These are phyloP conservation scores for Pachysolen tannophilus DNA, from an alignment of 805 yeast species.

Conservation along the genomic window DNA sequence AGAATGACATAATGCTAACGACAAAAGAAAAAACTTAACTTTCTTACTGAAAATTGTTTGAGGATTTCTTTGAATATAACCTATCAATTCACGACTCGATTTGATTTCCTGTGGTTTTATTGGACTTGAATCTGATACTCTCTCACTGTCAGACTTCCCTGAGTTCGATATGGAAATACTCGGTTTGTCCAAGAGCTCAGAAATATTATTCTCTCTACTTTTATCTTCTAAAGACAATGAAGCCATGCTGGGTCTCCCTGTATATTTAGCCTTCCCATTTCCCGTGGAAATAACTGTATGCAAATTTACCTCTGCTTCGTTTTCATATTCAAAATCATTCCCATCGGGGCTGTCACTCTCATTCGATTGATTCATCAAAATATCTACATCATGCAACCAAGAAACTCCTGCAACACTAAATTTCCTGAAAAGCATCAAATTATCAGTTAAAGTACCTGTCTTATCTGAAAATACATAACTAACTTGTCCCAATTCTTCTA, in stretches of 20 bases:
- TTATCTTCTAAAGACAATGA: conserved; percentile 24
- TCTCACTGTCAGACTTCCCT: too few species aligned
- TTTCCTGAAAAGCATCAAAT: conserved; percentile 86
- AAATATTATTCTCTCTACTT: conserved; percentile 11
- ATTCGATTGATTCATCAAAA: conserved; percentile 24
- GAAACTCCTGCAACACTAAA: conserved; percentile 81
- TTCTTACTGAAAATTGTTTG: conserved; percentile 57
- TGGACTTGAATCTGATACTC: conserved; percentile 28
- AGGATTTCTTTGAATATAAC: conserved; percentile 67
- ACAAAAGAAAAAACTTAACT: conserved; percentile 71
- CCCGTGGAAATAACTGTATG: conserved; percentile 16
- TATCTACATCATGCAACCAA: conserved; percentile 76
- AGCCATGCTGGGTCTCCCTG: conserved; percentile 55
- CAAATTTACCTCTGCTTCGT: conserved; percentile 10
- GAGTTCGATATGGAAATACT: too few species aligned
- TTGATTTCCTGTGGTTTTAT: conserved; percentile 31
- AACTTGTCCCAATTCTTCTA: conserved; percentile 96
- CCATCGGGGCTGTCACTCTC: conserved; percentile 11
- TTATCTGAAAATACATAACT: conserved; percentile 92
- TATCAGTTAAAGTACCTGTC: conserved; percentile 95
- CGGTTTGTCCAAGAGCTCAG: too few species aligned
- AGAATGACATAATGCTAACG: conserved; percentile 83
- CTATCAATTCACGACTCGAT: conserved; percentile 59
- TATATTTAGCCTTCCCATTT: conserved; percentile 26
- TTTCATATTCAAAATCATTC: too few species aligned